Evolutionary conservation across 345 rosid genomes (phyloP), one percentile per base, ranked within the genome.

Genomic region (Eucalyptus curtisii): DNA sequence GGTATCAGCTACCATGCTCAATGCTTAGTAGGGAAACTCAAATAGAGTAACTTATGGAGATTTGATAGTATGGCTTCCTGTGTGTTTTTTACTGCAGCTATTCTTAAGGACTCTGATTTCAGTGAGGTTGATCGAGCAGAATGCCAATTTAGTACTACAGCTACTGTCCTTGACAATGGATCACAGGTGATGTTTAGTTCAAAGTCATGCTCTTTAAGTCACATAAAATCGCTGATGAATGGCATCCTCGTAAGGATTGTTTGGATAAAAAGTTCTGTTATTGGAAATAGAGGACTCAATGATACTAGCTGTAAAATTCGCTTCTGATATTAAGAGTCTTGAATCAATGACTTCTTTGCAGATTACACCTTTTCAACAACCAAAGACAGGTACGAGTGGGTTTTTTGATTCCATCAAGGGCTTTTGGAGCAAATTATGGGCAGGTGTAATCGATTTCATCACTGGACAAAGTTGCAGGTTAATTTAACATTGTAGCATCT

Each of bases 391-490:
- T n/a, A 80, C 90, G 19, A 92, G 89, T 92, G 98, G 98, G 87
- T 93, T 97, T 94, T 93, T 94, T 37, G 98, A 94, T 37, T 94
- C 97, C 10, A 92, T 97, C 87, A 90, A 92, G 91, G 86, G 87
- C 85, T 49, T 95, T 16, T 94, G 95, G 95, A 91, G 89, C 85
- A 94, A 91, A 86, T 88, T 96, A 12, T 94, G 96, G 95, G 93
- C 95, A 91, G 95, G 92, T 90, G 91, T 95, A 87, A 89, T 92
- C 25, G 98, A 95, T 89, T 98, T 96, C 92, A 90, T 98, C 87
- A 94, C 94, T 14, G 99, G 99, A 87, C 93, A 92, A 87, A 90
- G 95, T 91, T 95, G 99, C 98, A 96, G 99, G 99, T 96, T 31
- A 66, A 31, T 49, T 31, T 71, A 49, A 79, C 25, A 27, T 49